Evolutionary conservation across 208 protist species (phyloP), one percentile per base, ranked within the genome.

Genomic region (Zelonia costaricensis): DNA sequence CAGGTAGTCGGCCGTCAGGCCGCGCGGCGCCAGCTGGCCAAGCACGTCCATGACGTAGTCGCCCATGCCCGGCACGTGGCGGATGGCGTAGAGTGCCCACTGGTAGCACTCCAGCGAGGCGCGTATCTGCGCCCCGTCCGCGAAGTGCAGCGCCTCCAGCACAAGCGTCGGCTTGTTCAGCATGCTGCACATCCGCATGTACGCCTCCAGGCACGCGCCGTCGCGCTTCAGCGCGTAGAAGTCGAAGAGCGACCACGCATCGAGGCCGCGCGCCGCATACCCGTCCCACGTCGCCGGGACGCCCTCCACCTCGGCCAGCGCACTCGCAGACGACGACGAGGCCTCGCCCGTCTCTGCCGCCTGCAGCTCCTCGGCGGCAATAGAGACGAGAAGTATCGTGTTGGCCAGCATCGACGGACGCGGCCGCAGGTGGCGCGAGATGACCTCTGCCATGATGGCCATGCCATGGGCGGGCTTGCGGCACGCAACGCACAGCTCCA

Each of bases 161-260:
- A 78, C 87, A 38, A 80, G 62, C 20, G 60, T 70, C n/a, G 91
- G 86, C 40, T 65, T 60, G 33, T 68, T 54, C 44, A 88, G 42
- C 45, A 84, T 76, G 25, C 61, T 71, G 58, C 82, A 83, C 71
- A 93, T 78, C 25, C 86, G 82, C 69, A 92, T 79, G 65, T 92
- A 91, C 23, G 86, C 78, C 64, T 86, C 84, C 33, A 95, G 54
- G 28, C 80, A 82, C 5, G 40, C 48, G 4, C 67, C 70, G 47
- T 54, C 83, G 44, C 87, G 88, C 25, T 35, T 44, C 20, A 94
- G 65, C 33, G 80, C 57, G 64, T 92, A 97, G 66, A 97, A 94
- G 63, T 97, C 92, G 65, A 78, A 97, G 15, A 97, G 79, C 6
- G 78, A 72, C 89, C 92, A 97, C 40, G 79, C 57, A 36, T 97